These are phyloP conservation scores for Aspergillus candidus DNA, from an alignment of 2,329 filamentous ascomycete genomes.

Conservation along the genomic window DNA sequence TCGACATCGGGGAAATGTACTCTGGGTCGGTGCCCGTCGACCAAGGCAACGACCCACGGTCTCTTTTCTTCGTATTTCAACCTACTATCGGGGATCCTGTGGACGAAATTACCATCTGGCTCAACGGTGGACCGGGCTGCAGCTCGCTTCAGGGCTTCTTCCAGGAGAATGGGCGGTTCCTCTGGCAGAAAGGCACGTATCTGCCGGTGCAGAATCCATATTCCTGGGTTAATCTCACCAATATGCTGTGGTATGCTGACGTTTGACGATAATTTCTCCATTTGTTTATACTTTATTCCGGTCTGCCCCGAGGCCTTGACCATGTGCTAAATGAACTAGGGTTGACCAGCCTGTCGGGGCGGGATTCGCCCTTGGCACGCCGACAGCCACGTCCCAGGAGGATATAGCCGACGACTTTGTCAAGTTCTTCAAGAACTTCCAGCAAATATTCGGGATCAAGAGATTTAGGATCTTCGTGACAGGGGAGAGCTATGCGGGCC, in stretches of 20 bases:
- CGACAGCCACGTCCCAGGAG: constrained; percentile 60
- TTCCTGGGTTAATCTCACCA: constrained; percentile 69
- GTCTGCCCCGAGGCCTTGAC: too few species aligned
- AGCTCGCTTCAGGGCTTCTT: constrained; percentile 62
- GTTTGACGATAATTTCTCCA: too few species aligned
- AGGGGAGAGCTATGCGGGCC: constrained; percentile 67
- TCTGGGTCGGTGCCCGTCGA: constrained; percentile 51
- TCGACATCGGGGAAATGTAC: constrained; percentile 55
- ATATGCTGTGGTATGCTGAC: constrained; percentile 64
- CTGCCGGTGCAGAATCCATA: constrained; percentile 61
- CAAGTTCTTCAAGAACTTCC: constrained; percentile 74
- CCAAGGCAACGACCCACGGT: constrained; percentile 37
- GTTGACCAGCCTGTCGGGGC: constrained; percentile 48
- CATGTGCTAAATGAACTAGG: constrained; percentile 7
- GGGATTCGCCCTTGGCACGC: constrained; percentile 61
- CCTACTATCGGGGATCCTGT: constrained; percentile 39
- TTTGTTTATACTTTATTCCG: too few species aligned
- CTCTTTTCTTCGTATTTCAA: constrained; percentile 47
- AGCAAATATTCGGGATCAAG: constrained; percentile 62
- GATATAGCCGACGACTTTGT: constrained; percentile 66
- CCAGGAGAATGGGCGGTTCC: constrained; percentile 70
- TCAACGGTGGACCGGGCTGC: constrained; percentile 52
- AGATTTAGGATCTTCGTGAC: constrained; percentile 67
- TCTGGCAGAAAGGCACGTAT: constrained; percentile 65
- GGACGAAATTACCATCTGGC: constrained; percentile 39